Evolutionary conservation across 2,329 filamentous ascomycete species (phyloP).

Genomic region (Apiospora sp.): DNA sequence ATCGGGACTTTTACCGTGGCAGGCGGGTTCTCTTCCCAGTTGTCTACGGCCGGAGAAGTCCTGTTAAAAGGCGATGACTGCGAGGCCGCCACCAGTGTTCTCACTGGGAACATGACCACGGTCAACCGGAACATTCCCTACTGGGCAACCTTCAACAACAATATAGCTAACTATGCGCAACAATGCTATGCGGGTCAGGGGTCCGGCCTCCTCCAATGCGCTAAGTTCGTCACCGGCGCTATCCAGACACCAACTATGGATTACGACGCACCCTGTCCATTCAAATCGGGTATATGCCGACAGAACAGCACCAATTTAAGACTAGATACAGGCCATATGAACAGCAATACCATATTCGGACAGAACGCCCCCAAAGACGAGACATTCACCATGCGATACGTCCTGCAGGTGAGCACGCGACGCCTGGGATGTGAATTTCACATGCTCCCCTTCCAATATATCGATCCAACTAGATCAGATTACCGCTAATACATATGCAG

Average conservation of each 20-base stretch:
- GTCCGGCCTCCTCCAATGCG: constrained; percentile 25
- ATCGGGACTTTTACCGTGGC: constrained; percentile 28
- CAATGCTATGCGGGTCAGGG: constrained; percentile 28
- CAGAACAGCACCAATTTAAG: constrained; percentile 21
- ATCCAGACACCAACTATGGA: constrained; percentile 2
- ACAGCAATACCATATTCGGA: constrained; percentile 30
- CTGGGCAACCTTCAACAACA: constrained; percentile 15
- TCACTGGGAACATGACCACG: no score
- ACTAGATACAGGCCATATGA: constrained; percentile 30
- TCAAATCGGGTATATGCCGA: constrained; percentile 27
- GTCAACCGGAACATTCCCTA: not conserved
- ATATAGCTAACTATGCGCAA: constrained; percentile 32
- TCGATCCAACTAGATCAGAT: no score
- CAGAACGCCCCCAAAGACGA: constrained; percentile 27
- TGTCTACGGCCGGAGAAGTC: constrained; percentile 31
- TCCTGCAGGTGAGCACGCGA: constrained; percentile 21
- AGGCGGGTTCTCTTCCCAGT: constrained; percentile 32
- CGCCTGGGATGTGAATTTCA: no score
- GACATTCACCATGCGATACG: constrained; percentile 27
- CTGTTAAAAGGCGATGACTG: constrained; percentile 27
- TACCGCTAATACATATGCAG: not conserved
- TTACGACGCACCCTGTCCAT: constrained; percentile 29
- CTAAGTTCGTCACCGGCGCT: constrained; percentile 24
- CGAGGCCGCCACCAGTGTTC: not conserved
- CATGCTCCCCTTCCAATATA: no score